Evolutionary conservation across 2,329 filamentous ascomycete species (phyloP).

Genomic region (Talaromyces sp.): DNA sequence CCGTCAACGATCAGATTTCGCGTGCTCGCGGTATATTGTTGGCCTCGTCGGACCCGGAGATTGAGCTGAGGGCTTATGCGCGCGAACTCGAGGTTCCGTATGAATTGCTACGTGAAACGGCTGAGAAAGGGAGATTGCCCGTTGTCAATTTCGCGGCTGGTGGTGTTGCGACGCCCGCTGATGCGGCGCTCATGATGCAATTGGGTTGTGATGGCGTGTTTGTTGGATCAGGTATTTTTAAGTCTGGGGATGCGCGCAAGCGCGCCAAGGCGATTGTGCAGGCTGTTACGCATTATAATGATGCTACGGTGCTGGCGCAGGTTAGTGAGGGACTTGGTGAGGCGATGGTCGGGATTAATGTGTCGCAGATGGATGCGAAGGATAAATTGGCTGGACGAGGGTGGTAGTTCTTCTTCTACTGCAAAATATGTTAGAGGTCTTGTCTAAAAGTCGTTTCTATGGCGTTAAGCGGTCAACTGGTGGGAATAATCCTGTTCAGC

Average conservation of each 20-base stretch:
- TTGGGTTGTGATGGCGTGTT: conserved; percentile 97
- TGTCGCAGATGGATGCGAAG: conserved; percentile 69
- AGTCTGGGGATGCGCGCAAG: conserved; percentile 86
- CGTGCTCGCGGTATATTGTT: conserved; percentile 60
- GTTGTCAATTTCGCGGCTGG: conserved; percentile 98
- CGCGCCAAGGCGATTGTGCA: conserved; percentile 92
- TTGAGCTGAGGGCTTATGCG: conserved; percentile 74
- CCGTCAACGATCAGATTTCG: conserved; percentile 78
- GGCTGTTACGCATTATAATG: conserved; percentile 85
- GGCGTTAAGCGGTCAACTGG: conserved; percentile 6
- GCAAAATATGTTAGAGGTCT: no score
- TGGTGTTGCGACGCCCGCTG: conserved; percentile 98
- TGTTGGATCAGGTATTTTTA: conserved; percentile 96
- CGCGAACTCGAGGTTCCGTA: conserved; percentile 78
- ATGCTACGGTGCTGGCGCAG: conserved; percentile 80
- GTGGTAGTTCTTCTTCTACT: no score
- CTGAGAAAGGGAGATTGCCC: conserved; percentile 80
- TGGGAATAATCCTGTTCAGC: conserved; percentile 1
- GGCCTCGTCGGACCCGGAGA: conserved; percentile 53
- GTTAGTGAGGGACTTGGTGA: conserved; percentile 88
- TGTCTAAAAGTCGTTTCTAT: conserved; percentile 7
- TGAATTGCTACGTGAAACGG: conserved; percentile 78
- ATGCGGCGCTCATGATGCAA: conserved; percentile 99
- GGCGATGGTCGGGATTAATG: conserved; percentile 96
- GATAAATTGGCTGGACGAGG: conserved; percentile 84